Base-by-base conservation (phyloP, 2,329 filamentous ascomycete genomes). In the Ophiostoma sp. region DNA sequence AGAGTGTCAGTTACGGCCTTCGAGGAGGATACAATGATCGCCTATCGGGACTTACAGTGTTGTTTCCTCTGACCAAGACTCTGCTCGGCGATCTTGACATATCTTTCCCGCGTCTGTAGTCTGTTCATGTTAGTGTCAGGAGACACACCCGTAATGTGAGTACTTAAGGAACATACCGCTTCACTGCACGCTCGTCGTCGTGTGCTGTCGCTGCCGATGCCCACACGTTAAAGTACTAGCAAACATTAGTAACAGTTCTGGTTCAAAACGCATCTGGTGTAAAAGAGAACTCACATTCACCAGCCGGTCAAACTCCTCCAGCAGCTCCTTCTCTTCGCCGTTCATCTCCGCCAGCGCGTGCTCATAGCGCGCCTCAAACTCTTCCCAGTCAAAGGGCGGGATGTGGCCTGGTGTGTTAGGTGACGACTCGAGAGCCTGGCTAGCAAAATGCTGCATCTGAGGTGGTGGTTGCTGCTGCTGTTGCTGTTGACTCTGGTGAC, bases 181-280 rank as follows among this genome's bases (percentile, higher is more conserved):
- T 95, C 75, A 89, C 86, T 31, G 93, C 92, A 72, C 95, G 88
- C 74, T 91, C 90, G 72, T 92, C 90, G 80, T 97, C 95, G 75
- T 93, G 90, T 12, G 85, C 83, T 42, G 90, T 87, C 0, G 92
- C 91, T 15, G 92, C 89, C 25, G 91, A 86, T 31, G 93, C 92
- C 94, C 95, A 98, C 48, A 90, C 83, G 73, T 87, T 87, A 80
- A 97, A 97, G 80, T 92, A 92, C 93, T 74, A 8, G 75, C 15
- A 25, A 42, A 55, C 1, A 45, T 31, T 5, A 45, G 55, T 2
- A n/a, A 45, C 19, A 33, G n/a, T n/a, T n/a, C n/a, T n/a, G n/a
- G n/a, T 15, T 3, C 15, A 19, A n/a, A 19, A 45, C 5, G 12
- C 19, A 28, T 8, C 17, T 33, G 15, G 19, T 3, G 36, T 6